Conservation (phyloP, 257 asterid species). For the Gentiana straminea region DNA sequence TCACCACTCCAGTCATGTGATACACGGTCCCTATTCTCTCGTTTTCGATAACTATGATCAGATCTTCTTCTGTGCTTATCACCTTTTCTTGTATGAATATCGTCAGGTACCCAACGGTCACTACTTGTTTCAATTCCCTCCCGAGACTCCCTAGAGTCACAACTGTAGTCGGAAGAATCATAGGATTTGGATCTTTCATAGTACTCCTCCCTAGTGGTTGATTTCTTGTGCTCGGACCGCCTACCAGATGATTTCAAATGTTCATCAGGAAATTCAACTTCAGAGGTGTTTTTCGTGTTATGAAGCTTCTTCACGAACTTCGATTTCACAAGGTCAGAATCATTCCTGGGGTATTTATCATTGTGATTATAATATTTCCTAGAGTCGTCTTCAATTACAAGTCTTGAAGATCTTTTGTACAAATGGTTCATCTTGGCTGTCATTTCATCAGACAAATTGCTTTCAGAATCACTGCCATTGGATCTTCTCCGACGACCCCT, state of each 20-base stretch:
- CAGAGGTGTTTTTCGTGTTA: conserved; percentile 9
- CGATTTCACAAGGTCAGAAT: conserved; percentile 18
- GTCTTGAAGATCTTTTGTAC: conserved; percentile 14
- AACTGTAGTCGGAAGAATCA: not conserved
- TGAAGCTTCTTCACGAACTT: conserved; percentile 9
- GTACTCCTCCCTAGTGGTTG: not conserved
- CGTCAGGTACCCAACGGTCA: conserved; percentile 54
- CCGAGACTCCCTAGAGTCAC: conserved; percentile 6
- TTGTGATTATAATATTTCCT: conserved; percentile 10
- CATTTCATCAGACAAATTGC: conserved; percentile 24
- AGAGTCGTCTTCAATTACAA: conserved; percentile 12
- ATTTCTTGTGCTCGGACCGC: conserved; percentile 6
- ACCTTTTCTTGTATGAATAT: conserved; percentile 11
- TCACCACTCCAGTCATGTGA: not conserved
- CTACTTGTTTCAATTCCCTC: conserved; percentile 24
- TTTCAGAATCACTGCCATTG: conserved; percentile 14
- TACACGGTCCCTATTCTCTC: conserved; percentile 1
- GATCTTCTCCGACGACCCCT: conserved; percentile 12
- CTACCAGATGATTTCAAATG: not conserved
- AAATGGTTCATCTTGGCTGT: conserved; percentile 3
- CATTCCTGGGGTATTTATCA: conserved; percentile 7
- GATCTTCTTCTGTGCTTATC: conserved; percentile 8
- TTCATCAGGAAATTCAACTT: conserved; percentile 9
- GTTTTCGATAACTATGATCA: conserved; percentile 1
- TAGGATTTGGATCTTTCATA: conserved; percentile 11